Conservation (phyloP, 1,139 yeast species). For the Candida glucosophila region DNA sequence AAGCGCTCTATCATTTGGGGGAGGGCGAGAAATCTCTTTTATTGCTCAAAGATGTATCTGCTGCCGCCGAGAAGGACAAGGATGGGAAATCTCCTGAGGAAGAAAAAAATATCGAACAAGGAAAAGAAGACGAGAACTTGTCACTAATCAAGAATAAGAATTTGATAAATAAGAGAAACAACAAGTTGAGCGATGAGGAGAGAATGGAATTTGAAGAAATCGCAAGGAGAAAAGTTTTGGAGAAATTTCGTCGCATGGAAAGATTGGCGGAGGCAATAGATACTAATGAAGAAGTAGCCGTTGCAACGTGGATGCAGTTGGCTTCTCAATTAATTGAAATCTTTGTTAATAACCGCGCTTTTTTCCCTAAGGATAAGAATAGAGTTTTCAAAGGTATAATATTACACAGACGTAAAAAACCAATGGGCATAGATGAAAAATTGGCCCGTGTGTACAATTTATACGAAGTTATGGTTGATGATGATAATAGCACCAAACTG, state of each 20-base stretch:
- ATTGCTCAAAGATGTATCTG: constrained; percentile 44
- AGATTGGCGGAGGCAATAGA: constrained; percentile 48
- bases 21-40: constrained; percentile 54
- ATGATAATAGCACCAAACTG: constrained; percentile 20
- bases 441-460: constrained; percentile 58
- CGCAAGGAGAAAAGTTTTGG: constrained; percentile 53
- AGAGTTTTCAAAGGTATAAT: constrained; percentile 63
- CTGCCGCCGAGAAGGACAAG: constrained; percentile 12
- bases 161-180: constrained; percentile 10
- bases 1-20: constrained; percentile 66
- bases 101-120: constrained; percentile 6
- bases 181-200: constrained; percentile 47
- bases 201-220: constrained; percentile 47
- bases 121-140: constrained; percentile 6
- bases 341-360: constrained; percentile 66
- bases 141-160: constrained; percentile 18
- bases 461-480: constrained; percentile 52
- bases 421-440: constrained; percentile 63
- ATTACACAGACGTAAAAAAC: constrained; percentile 49
- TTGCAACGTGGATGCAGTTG: constrained; percentile 72
- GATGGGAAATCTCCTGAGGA: constrained; percentile 9
- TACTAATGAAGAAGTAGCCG: constrained; percentile 52
- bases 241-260: constrained; percentile 55
- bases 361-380: constrained; percentile 70
- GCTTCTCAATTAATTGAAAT: constrained; percentile 80